A percentile compares a stretch with the other conserved stretches of the same genome.
Conservation (phyloP, 805 yeast species). For the Pichia sporocuriosa region DNA sequence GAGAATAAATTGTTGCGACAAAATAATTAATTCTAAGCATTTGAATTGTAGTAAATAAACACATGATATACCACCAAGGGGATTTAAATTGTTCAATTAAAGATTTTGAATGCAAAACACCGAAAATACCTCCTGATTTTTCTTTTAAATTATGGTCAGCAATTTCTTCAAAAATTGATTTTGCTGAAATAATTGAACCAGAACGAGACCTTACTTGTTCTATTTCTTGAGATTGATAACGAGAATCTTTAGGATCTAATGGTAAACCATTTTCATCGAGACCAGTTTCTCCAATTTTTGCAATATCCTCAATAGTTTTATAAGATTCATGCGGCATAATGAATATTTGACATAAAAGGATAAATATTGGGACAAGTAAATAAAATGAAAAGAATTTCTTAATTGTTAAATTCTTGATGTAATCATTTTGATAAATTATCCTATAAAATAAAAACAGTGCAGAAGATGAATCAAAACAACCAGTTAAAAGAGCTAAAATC, state of each 20-base stretch:
- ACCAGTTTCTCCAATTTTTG: slow-evolving; percentile 65
- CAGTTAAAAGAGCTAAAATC: slow-evolving; percentile 75
- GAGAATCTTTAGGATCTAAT: slow-evolving; percentile 39
- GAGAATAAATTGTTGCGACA: slow-evolving; percentile 82
- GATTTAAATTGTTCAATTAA: slow-evolving; percentile 37
- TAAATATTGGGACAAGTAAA: slow-evolving; percentile 71
- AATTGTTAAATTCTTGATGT: slow-evolving; percentile 36
- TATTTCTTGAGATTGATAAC: slow-evolving; percentile 20
- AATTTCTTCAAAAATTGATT: slow-evolving; percentile 59
- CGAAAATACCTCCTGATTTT: slow-evolving; percentile 65
- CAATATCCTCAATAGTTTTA: slow-evolving; percentile 61
- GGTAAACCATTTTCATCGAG: slow-evolving; percentile 64
- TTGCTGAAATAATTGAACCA: slow-evolving; percentile 32
- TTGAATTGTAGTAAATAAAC: slow-evolving; percentile 73
- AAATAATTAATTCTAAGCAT: slow-evolving; percentile 91
- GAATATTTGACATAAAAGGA: slow-evolving; percentile 61
- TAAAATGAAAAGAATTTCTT: slow-evolving; percentile 59
- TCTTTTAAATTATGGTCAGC: slow-evolving; percentile 50
- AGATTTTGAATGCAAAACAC: slow-evolving; percentile 61
- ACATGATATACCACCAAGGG: slow-evolving; percentile 76
- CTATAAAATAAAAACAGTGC: slow-evolving; percentile 77
- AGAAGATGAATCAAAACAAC: slow-evolving; percentile 92
- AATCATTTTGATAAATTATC: slow-evolving; percentile 45
- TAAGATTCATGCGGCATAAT: slow-evolving; percentile 79
- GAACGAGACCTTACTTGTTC: slow-evolving; percentile 28